phyloP scores from a whole-genome alignment of 441 rosid species.

The Isatis lusitanica region DNA sequence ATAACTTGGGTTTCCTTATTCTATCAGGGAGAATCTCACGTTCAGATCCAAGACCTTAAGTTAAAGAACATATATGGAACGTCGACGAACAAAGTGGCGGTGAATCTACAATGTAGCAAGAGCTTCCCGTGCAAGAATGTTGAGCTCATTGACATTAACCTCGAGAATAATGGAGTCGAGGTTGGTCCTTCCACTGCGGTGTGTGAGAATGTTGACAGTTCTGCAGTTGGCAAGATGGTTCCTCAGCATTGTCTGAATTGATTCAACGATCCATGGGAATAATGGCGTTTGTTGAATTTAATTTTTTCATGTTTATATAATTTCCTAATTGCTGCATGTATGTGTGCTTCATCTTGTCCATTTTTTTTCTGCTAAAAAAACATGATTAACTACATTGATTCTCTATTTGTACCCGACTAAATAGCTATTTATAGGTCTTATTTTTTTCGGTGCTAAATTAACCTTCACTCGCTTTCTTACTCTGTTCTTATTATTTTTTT shows the following conservation, averaged over 20 bases:
- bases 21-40: conserved; percentile 24
- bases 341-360: no score
- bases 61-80: conserved; percentile 32
- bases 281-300: neutral
- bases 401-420: no score
- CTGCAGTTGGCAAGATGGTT: neutral
- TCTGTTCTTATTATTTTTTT: no score
- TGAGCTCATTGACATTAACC: conserved; percentile 21
- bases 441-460: no score
- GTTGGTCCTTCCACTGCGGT: conserved; percentile 1
- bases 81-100: conserved; percentile 16
- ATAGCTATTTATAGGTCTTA: no score
- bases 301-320: no score
- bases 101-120: conserved; percentile 30
- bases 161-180: neutral
- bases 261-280: neutral
- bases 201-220: conserved; percentile 25
- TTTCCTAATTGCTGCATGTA: no score
- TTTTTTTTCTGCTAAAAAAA: no score
- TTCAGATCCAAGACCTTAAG: conserved; percentile 15
- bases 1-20: neutral
- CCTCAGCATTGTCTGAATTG: conserved; percentile 7
- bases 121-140: conserved; percentile 23
- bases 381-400: no score
- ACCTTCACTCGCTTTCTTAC: no score